Percentiles rank a stretch among this genome's conserved stretches.
Conservation (phyloP, 2,329 filamentous ascomycete species). For the Lasiodiplodia hormozganensis region DNA sequence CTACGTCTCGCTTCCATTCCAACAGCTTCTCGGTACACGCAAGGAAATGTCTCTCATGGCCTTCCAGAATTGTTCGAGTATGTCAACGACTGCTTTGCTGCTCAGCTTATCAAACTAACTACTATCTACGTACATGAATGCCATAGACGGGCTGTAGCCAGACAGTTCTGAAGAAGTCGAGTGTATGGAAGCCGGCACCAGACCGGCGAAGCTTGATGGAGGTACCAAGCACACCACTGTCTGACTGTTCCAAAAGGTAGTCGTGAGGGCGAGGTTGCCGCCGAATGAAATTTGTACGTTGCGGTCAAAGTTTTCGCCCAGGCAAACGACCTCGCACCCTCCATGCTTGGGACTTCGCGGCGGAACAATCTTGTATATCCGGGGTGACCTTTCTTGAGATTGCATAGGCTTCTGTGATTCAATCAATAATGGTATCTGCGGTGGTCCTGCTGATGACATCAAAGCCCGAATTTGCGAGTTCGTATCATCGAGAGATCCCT, state of each 20-base stretch:
- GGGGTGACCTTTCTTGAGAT: background rate
- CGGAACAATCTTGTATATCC: background rate
- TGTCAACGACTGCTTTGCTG: too few relatives aligned
- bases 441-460: background rate
- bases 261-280: slow-evolving; percentile 70
- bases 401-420: slow-evolving; percentile 78
- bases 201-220: background rate
- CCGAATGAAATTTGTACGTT: slow-evolving; percentile 87
- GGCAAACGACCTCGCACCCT: slow-evolving; percentile 83
- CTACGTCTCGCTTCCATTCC: too few relatives aligned
- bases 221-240: background rate
- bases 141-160: background rate
- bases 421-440: background rate
- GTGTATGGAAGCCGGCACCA: background rate
- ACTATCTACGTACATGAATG: background rate
- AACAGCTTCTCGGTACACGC: too few relatives aligned
- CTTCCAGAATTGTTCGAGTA: too few relatives aligned
- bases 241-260: slow-evolving; percentile 70
- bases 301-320: slow-evolving; percentile 81
- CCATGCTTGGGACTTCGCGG: slow-evolving; percentile 83
- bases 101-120: background rate
- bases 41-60: too few relatives aligned
- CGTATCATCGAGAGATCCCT: background rate
- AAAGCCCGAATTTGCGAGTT: background rate
- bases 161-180: background rate